A percentile compares a stretch with the other conserved stretches of the same genome.
Evolutionary conservation across 73 alveolate genomes (phyloP).

Genomic region (Stentor coeruleus): DNA sequence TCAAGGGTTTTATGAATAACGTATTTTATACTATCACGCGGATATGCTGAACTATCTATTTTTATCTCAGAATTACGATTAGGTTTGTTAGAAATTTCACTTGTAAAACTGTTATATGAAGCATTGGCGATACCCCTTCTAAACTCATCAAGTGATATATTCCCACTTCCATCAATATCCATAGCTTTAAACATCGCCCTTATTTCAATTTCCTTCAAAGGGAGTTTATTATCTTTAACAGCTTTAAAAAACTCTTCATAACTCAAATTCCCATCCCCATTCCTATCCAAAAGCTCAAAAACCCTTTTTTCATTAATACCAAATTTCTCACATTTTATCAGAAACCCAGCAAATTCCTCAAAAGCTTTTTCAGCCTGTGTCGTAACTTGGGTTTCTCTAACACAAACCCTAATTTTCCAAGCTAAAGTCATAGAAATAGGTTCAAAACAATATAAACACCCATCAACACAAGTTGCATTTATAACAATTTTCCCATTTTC

Average conservation of each 20-base stretch:
- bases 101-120: background rate
- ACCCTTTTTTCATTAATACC: constrained; percentile 22
- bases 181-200: background rate
- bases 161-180: background rate
- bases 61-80: background rate
- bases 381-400: background rate
- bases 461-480: constrained; percentile 61
- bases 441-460: constrained; percentile 47
- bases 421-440: constrained; percentile 55
- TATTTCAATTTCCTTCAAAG: background rate
- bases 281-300: constrained; percentile 35
- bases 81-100: background rate
- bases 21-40: constrained; percentile 39
- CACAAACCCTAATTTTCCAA: constrained; percentile 31
- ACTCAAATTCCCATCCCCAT: constrained; percentile 38
- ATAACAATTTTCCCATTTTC: constrained; percentile 40
- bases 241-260: constrained; percentile 36
- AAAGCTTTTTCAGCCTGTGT: background rate
- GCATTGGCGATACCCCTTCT: background rate
- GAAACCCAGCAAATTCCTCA: background rate
- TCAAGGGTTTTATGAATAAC: constrained; percentile 38
- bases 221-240: background rate
- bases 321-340: background rate
- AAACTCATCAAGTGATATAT: constrained; percentile 9
- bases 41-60: background rate